Evolutionary conservation across 495 filamentous ascomycete genomes (phyloP), one percentile per base, ranked within the genome.

Genomic region (Aspergillus cristatus): DNA sequence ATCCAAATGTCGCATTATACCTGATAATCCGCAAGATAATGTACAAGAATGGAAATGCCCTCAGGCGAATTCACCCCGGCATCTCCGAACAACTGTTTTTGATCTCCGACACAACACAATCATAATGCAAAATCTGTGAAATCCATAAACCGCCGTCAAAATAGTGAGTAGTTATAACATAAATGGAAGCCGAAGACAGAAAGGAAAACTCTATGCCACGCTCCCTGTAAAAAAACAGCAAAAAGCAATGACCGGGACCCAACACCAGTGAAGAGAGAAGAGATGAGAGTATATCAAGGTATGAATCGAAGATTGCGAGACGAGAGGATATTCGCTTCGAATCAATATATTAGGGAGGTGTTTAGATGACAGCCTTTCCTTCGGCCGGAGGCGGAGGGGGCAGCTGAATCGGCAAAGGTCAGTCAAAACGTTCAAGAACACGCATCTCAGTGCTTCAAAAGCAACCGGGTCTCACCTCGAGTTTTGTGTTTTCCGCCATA

Each of bases 401-500:
- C 24, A 69, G 63, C 62, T 67, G 45, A 4, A 45, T 18, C 28
- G 13, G 15, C 32, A 32, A 30, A 39, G 30, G 34, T 28, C 29
- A 8, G 34, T 44, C 35, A 37, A 37, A 16, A n/a, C n/a, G n/a
- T 34, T 32, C 24, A 1, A 18, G 31, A 11, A 30, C 30, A 14
- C 12, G 32, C 25, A 28, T n/a, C 28, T 14, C 6, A 34, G 24
- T 28, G 34, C 24, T 35, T 18, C 38, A 35, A n/a, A 26, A 16
- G 15, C n/a, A 5, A 16, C 20, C 2, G 22, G 14, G 35, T 25
- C 53, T 35, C 48, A 84, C 78, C 63, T 95, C 88, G 51, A 95
- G 68, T 70, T 79, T 81, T 48, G 85, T 95, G 55, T 83, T 81
- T 29, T 89, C 84, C 5, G 93, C 89, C 74, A 96, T 84, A 82